phyloP scores from a whole-genome alignment of 441 rosid genomes.

The Monsonia emarginata region DNA sequence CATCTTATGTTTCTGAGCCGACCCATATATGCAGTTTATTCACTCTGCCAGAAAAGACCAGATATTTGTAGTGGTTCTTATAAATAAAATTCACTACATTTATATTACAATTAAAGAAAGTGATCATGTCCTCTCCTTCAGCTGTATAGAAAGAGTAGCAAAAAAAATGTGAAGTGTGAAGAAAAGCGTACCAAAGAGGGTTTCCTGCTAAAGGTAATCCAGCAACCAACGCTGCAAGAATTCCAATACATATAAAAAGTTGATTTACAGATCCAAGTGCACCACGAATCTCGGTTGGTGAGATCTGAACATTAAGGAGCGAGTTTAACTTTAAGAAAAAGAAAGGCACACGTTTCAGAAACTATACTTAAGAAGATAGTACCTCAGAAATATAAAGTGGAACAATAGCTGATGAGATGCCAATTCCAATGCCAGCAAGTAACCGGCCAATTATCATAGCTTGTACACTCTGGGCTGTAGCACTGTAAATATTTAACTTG shows the following conservation, averaged over 20 bases:
- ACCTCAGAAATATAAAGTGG: slow-evolving; percentile 99
- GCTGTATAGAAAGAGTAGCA: not conserved
- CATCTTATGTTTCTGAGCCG: not conserved
- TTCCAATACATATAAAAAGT: slow-evolving; percentile 88
- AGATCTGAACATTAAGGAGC: slow-evolving; percentile 44
- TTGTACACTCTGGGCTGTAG: slow-evolving; percentile 79
- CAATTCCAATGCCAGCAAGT: slow-evolving; percentile 94
- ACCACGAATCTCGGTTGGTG: slow-evolving; percentile 98
- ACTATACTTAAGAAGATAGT: slow-evolving; percentile 4
- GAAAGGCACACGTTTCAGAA: not conserved
- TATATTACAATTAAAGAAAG: not conserved
- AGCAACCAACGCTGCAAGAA: slow-evolving; percentile 87
- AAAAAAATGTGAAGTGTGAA: not conserved
- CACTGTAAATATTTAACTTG: slow-evolving; percentile 32
- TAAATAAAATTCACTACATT: not conserved
- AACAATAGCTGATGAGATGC: slow-evolving; percentile 89
- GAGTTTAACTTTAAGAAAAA: slow-evolving; percentile 14
- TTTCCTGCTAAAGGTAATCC: slow-evolving; percentile 90
- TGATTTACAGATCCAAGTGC: slow-evolving; percentile 93
- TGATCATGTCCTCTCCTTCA: not conserved
- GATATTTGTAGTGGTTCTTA: not conserved
- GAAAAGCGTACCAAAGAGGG: slow-evolving; percentile 54
- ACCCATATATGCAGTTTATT: not conserved
- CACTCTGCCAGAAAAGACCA: not conserved
- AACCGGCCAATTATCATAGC: slow-evolving; percentile 90